Percentiles rank a stretch among this genome's conserved stretches.
These are phyloP conservation scores for Thraustotheca clavata DNA, from an alignment of 352 stramenopile species.

Conservation along the genomic window DNA sequence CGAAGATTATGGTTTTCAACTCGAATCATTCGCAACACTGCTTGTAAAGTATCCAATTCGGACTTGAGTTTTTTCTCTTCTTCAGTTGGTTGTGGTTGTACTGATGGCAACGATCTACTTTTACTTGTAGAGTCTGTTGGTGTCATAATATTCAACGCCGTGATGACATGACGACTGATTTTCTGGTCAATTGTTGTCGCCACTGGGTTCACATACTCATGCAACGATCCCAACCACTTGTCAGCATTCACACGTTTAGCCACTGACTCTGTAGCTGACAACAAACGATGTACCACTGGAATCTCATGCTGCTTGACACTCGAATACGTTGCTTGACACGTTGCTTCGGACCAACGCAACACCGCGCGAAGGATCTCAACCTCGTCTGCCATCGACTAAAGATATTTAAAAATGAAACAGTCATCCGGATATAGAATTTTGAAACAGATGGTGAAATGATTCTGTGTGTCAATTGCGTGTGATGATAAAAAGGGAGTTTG, in stretches of 20 bases:
- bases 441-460: too few species aligned
- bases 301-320: slow-evolving; percentile 2
- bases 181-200: slow-evolving; percentile 1
- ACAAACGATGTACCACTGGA: background rate
- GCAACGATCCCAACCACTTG: background rate
- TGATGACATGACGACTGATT: slow-evolving; percentile 4
- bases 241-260: background rate
- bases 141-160: too few species aligned
- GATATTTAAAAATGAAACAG: too few species aligned
- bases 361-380: slow-evolving; percentile 9
- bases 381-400: background rate
- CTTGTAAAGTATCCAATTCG: slow-evolving; percentile 3
- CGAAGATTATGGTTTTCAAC: slow-evolving; percentile 8
- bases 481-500: too few species aligned
- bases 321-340: background rate
- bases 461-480: too few species aligned
- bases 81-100: background rate
- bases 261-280: slow-evolving; percentile 6
- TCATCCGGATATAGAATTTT: too few species aligned
- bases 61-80: slow-evolving; percentile 5
- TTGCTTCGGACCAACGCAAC: background rate
- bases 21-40: slow-evolving; percentile 1
- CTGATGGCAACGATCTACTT: background rate
- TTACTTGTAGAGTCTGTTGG: background rate
- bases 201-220: background rate